phyloP scores from a whole-genome alignment of 1,284 basidiomycete genomes.

The Austroboletus novae-zelandiae region DNA sequence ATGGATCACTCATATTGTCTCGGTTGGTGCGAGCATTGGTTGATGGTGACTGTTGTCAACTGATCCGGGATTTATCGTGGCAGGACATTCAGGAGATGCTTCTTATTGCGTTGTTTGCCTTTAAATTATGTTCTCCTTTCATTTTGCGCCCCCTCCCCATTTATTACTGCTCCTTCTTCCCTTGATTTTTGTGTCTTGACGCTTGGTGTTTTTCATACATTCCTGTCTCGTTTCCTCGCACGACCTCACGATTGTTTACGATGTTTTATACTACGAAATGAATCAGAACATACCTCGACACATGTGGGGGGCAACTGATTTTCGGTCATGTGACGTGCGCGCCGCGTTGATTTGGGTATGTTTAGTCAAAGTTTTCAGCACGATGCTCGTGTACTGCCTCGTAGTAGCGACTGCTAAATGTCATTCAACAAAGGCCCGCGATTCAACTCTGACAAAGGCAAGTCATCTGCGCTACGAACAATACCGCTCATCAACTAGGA shows the following conservation, averaged over 20 bases:
- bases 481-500: background rate
- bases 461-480: background rate
- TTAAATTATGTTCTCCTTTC: slow-evolving; percentile 23
- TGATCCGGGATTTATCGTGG: slow-evolving; percentile 18
- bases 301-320: slow-evolving; percentile 15
- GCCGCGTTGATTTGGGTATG: slow-evolving; percentile 22
- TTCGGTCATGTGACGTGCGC: slow-evolving; percentile 22
- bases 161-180: slow-evolving; percentile 10
- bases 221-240: slow-evolving; percentile 9
- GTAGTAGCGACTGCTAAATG: slow-evolving; percentile 13
- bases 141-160: slow-evolving; percentile 3
- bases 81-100: slow-evolving; percentile 23
- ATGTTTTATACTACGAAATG: slow-evolving; percentile 29
- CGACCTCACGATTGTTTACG: slow-evolving; percentile 28
- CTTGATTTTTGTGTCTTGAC: slow-evolving; percentile 11
- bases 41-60: slow-evolving; percentile 11
- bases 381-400: background rate
- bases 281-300: slow-evolving; percentile 16
- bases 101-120: slow-evolving; percentile 21
- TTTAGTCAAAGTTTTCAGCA: slow-evolving; percentile 21
- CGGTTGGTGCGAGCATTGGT: slow-evolving; percentile 20
- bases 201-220: slow-evolving; percentile 8
- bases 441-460: slow-evolving; percentile 40
- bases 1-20: slow-evolving; percentile 30
- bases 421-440: slow-evolving; percentile 43